These are phyloP conservation scores for Rosa rugosa DNA, from an alignment of 306 rosid species.

Conservation along the genomic window DNA sequence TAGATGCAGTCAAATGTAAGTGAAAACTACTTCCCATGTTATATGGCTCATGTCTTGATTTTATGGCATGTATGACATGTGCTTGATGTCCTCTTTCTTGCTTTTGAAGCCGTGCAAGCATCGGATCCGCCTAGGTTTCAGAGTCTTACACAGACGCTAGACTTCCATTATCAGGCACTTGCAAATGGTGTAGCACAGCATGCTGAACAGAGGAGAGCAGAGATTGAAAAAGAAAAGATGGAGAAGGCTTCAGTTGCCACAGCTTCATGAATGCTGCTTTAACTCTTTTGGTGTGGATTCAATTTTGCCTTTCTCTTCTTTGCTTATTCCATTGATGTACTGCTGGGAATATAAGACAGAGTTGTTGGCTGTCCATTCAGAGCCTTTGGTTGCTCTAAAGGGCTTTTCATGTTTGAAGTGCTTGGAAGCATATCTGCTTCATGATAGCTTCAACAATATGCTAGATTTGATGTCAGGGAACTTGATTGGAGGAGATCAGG, in stretches of 20 bases:
- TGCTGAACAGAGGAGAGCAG: constrained; percentile 84
- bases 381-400: constrained; percentile 44
- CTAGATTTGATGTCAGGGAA: constrained; percentile 27
- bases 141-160: constrained; percentile 76
- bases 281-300: constrained; percentile 25
- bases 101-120: constrained; percentile 58
- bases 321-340: constrained; percentile 41
- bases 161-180: constrained; percentile 84
- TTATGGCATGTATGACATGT: constrained; percentile 10
- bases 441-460: constrained; percentile 32
- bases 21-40: neutral
- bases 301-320: constrained; percentile 43
- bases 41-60: neutral
- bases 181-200: constrained; percentile 90
- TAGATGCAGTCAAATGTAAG: constrained; percentile 80
- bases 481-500: neutral
- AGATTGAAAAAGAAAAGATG: constrained; percentile 76
- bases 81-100: neutral
- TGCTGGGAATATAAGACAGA: constrained; percentile 36
- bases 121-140: constrained; percentile 74
- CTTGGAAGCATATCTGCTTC: constrained; percentile 29
- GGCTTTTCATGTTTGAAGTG: constrained; percentile 46
- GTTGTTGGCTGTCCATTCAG: constrained; percentile 40
- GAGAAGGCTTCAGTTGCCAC: constrained; percentile 71
- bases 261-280: constrained; percentile 43